These are phyloP conservation scores for Epithele typhae DNA, from an alignment of 768 basidiomycete species.

Conservation along the genomic window DNA sequence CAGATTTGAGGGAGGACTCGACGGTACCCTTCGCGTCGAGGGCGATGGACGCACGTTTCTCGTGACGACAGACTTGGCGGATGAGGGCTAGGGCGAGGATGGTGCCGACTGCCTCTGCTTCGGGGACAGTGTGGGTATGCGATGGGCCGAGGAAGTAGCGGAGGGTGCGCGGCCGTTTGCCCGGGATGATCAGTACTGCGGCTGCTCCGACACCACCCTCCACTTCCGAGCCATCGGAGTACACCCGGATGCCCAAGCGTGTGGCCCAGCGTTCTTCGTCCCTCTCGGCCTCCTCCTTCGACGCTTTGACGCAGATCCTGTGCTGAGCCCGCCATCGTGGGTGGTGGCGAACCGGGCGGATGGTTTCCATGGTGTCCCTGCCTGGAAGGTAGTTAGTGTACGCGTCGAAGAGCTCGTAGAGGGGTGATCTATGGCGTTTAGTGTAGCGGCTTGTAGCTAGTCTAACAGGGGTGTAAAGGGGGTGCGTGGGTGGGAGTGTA, in stretches of 20 bases:
- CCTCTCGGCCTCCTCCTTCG: slow-evolving; percentile 4
- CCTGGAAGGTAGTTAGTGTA: slow-evolving; percentile 7
- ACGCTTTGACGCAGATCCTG: not conserved
- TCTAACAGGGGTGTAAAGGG: slow-evolving; percentile 6
- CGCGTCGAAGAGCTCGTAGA: slow-evolving; percentile 18
- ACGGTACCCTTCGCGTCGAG: not conserved
- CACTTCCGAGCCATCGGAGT: slow-evolving; percentile 26
- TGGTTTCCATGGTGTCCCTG: slow-evolving; percentile 12
- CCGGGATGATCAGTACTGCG: slow-evolving; percentile 20
- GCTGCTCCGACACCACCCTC: slow-evolving; percentile 25
- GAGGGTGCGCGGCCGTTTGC: not conserved
- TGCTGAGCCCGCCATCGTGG: slow-evolving; percentile 6
- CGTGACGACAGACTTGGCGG: not conserved
- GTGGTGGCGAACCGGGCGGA: slow-evolving; percentile 1
- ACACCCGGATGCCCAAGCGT: slow-evolving; percentile 8
- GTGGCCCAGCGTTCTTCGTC: not conserved
- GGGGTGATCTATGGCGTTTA: slow-evolving; percentile 13
- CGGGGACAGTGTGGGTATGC: slow-evolving; percentile 23
- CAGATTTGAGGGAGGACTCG: not conserved
- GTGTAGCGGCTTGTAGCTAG: not conserved
- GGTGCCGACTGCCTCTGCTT: slow-evolving; percentile 27
- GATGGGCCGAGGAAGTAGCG: slow-evolving; percentile 17
- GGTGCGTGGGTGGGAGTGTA: slow-evolving; percentile 19
- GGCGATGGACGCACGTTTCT: not conserved
- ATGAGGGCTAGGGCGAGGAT: slow-evolving; percentile 11